A percentile compares a stretch with the other conserved stretches of the same genome.
Conservation (phyloP, 495 filamentous ascomycete species). For the Xylaria sp. region DNA sequence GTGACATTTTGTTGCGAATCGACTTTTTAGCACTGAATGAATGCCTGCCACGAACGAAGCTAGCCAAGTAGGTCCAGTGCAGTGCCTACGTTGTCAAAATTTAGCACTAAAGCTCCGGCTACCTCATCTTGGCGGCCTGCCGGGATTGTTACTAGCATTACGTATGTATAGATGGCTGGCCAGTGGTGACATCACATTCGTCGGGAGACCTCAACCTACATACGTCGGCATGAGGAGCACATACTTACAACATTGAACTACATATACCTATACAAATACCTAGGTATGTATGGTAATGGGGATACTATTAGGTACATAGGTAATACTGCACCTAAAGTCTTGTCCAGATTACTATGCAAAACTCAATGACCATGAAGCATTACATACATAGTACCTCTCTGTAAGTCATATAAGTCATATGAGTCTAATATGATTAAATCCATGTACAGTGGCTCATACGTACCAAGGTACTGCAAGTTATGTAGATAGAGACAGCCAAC, state of each 20-base stretch:
- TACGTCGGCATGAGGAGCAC: neutral
- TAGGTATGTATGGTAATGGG: too few relatives aligned
- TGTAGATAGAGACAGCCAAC: neutral
- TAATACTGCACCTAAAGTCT: neutral
- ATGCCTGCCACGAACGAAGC: neutral
- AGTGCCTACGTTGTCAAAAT: too few relatives aligned
- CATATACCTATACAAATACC: too few relatives aligned
- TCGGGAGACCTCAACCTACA: neutral
- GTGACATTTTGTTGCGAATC: slow-evolving; percentile 1
- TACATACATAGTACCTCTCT: too few relatives aligned
- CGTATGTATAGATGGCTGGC: neutral
- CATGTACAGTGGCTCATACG: neutral
- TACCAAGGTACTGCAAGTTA: neutral
- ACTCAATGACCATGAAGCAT: neutral
- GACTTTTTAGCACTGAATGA: neutral
- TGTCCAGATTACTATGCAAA: neutral
- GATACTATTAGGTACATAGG: neutral
- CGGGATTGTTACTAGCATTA: slow-evolving; percentile 3
- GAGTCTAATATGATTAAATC: too few relatives aligned
- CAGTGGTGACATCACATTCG: neutral
- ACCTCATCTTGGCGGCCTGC: neutral
- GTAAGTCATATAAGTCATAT: too few relatives aligned
- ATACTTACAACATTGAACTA: neutral
- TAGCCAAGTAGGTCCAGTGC: too few relatives aligned
- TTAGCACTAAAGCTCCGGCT: neutral